Conservation (phyloP, 768 basidiomycete genomes). For the Porpolomopsis calyptriformis region DNA sequence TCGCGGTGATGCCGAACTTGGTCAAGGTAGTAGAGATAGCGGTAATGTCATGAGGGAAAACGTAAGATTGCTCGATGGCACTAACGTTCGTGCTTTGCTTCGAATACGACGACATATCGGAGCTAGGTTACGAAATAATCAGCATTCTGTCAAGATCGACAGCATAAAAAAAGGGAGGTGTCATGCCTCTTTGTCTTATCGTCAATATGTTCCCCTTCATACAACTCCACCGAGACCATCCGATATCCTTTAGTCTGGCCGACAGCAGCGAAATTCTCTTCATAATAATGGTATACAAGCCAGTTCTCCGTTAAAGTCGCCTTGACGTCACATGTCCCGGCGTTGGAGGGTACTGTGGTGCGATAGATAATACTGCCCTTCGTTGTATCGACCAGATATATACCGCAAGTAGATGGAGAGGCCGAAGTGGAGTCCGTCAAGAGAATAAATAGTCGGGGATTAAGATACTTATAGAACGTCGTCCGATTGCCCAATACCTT, state of each 20-base stretch:
- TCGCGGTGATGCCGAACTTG: constrained; percentile 78
- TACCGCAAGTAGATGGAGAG: constrained; percentile 33
- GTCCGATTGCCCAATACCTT: constrained; percentile 79
- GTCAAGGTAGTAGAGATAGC: constrained; percentile 70
- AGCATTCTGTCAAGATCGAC: too few species aligned
- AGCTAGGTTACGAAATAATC: constrained; percentile 18
- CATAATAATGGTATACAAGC: constrained; percentile 83
- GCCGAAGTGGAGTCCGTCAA: constrained; percentile 35
- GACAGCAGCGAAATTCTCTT: constrained; percentile 36
- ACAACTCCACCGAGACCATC: constrained; percentile 78
- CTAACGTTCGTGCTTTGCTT: constrained; percentile 42
- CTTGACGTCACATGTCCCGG: constrained; percentile 49
- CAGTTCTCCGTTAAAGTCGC: constrained; percentile 78
- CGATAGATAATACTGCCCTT: constrained; percentile 73
- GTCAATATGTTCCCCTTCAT: constrained; percentile 62
- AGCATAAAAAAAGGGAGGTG: constrained; percentile 3
- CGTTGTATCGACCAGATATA: constrained; percentile 71
- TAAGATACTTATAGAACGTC: constrained; percentile 91
- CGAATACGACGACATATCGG: constrained; percentile 37
- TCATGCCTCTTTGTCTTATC: constrained; percentile 64
- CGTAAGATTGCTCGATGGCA: constrained; percentile 58
- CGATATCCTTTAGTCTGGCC: constrained; percentile 55
- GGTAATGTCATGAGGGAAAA: constrained; percentile 58
- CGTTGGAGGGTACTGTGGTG: constrained; percentile 37
- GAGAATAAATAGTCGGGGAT: constrained; percentile 64